phyloP scores from a whole-genome alignment of 371 early-diverging fungal species.

The Nematocida sp. region DNA sequence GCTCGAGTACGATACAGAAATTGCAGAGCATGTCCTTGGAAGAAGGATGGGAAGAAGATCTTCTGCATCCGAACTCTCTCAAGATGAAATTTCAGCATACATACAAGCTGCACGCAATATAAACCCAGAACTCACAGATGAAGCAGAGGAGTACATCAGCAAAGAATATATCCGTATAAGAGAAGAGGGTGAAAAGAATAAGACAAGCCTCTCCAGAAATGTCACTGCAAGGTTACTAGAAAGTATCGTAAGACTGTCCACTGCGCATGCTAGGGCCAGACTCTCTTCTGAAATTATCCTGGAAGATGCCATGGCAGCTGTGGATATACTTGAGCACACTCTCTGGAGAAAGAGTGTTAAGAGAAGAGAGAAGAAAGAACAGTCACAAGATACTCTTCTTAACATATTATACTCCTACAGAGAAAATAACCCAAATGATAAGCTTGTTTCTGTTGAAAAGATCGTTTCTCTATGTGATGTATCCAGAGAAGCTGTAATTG shows the following conservation, averaged over 20 bases:
- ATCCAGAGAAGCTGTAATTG: conserved; percentile 10
- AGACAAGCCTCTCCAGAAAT: conserved; percentile 72
- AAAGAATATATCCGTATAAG: conserved; percentile 66
- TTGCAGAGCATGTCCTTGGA: conserved; percentile 69
- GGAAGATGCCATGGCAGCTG: conserved; percentile 64
- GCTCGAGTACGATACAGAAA: conserved; percentile 72
- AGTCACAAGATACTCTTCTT: background rate
- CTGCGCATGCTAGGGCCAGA: conserved; percentile 93
- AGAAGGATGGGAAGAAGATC: conserved; percentile 58
- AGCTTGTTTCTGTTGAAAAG: conserved; percentile 41
- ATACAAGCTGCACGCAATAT: conserved; percentile 72
- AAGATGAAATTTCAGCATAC: conserved; percentile 33
- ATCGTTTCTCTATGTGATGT: background rate
- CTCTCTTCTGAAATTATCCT: conserved; percentile 74
- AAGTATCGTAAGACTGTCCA: conserved; percentile 91
- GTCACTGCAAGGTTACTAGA: conserved; percentile 96
- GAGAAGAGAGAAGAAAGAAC: background rate
- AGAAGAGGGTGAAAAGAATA: conserved; percentile 64
- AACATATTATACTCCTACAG: conserved; percentile 30
- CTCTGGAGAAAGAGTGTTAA: conserved; percentile 59
- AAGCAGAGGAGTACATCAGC: conserved; percentile 60
- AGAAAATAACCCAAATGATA: conserved; percentile 39
- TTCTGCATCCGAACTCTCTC: conserved; percentile 55
- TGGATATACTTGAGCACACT: conserved; percentile 61
- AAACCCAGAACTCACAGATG: conserved; percentile 63